Base-by-base conservation (phyloP, 257 asterid genomes). In the Plantago major region DNA sequence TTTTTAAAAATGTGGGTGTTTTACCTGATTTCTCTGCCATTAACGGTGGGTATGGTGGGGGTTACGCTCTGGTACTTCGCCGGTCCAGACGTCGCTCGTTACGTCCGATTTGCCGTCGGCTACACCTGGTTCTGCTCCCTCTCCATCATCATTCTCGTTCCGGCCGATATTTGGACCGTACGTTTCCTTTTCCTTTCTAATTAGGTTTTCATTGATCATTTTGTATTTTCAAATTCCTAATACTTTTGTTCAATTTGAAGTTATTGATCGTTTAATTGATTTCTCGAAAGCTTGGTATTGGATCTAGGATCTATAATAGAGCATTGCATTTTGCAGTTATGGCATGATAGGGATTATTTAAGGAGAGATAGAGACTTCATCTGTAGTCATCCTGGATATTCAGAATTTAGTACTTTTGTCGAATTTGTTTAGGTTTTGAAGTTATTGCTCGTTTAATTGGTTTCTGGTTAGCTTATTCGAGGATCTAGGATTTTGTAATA, bases 121-220 rank as follows among this genome's bases (percentile, higher is more conserved):
- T 87, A 87, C 80, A 66, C 95, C 75, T 87, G 95, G 93, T 87
- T 87, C 71, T 87, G 84, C 62, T 82, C 93, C 57, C 74, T 87
- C 73, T 82, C 84, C 68, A 78, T 84, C 64, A 81, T 87, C 74
- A 76, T 76, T 68, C 90, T 84, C 49, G 95, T 87, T 57, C 95
- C 95, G 14, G 90, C 88, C 16, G 95, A 87, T 67, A 84, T 87
- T 68, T 87, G 95, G 95, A 71, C 85, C 51, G 95, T 87, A 87
- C 69, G 83, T 70, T 69, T 9, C 33, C 50, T 16, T 12, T n/a
- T 37, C 10, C 4, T 2, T 26, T 33, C 45, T 2, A 26, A 37
- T 54, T 19, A 10, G 37, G 11, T 48, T 7, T 48, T 48, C 26
- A 48, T 14, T 15, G 26, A 44, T 10, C n/a, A 13, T 10, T 44